Conservation (phyloP, 768 basidiomycete species). For the Aureoboletus auriporus region DNA sequence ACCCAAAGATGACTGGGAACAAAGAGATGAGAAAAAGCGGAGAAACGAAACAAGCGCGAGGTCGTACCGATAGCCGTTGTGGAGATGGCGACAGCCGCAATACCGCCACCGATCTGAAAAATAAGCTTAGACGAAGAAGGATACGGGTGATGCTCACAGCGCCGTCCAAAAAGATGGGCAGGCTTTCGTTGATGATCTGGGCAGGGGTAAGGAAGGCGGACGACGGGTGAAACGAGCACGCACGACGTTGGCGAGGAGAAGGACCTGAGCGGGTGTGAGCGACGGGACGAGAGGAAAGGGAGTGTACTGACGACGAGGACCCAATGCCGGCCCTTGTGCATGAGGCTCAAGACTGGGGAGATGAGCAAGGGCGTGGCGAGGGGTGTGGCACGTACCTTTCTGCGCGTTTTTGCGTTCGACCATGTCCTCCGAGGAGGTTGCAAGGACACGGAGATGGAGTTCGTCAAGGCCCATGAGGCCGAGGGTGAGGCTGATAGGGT, state of each 20-base stretch:
- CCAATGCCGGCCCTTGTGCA: conserved; percentile 80
- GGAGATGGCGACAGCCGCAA: conserved; percentile 75
- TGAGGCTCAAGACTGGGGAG: conserved; percentile 45
- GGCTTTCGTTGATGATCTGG: conserved; percentile 77
- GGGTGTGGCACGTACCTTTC: conserved; percentile 43
- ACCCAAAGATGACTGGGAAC: conserved; percentile 78
- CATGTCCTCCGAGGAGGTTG: conserved; percentile 73
- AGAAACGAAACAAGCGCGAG: background rate
- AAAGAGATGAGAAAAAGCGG: background rate
- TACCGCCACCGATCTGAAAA: conserved; percentile 57
- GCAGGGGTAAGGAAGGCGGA: background rate
- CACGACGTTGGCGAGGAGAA: conserved; percentile 87
- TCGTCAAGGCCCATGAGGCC: conserved; percentile 94
- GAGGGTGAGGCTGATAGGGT: conserved; percentile 63
- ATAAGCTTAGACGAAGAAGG: conserved; percentile 56
- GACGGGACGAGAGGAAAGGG: background rate
- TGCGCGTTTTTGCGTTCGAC: conserved; percentile 66
- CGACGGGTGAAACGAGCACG: conserved; percentile 19
- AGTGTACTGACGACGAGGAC: conserved; percentile 71
- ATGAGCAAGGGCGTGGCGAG: background rate
- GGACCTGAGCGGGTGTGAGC: conserved; percentile 46
- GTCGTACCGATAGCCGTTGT: conserved; percentile 53
- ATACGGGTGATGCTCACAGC: conserved; percentile 45
- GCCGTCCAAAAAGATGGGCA: conserved; percentile 78
- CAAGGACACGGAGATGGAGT: conserved; percentile 81